Conservation (phyloP, 2,329 filamentous ascomycete species). For the Thermothelomyces thermophilus region DNA sequence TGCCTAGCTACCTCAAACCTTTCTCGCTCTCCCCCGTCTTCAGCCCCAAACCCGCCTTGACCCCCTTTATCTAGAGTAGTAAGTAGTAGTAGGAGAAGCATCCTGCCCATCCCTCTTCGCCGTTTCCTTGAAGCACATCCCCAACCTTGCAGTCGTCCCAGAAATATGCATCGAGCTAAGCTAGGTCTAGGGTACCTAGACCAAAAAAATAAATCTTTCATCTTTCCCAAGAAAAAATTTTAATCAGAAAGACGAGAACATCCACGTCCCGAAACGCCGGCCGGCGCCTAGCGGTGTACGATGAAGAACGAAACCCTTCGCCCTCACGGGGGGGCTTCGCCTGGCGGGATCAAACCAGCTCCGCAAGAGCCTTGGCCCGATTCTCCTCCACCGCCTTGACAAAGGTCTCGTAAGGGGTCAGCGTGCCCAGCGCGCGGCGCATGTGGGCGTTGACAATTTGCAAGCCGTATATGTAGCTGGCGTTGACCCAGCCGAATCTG, state of each 20-base stretch:
- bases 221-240: background rate
- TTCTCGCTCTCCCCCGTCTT: no score
- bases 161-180: constrained; percentile 11
- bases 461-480: constrained; percentile 90
- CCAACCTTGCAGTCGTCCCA: background rate
- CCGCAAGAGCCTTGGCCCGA: constrained; percentile 46
- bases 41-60: no score
- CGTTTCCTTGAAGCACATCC: no score
- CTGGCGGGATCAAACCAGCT: constrained; percentile 29
- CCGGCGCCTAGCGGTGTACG: background rate
- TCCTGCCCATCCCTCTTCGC: background rate
- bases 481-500: constrained; percentile 98
- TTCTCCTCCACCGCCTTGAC: constrained; percentile 57
- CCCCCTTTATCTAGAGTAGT: background rate
- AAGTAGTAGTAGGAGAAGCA: no score
- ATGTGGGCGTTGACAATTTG: constrained; percentile 85
- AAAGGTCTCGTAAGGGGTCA: constrained; percentile 82
- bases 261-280: background rate
- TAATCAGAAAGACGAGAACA: background rate
- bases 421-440: constrained; percentile 77
- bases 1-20: no score
- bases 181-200: background rate
- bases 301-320: background rate
- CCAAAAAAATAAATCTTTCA: background rate
- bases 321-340: no score